A percentile compares a stretch with the other conserved stretches of the same genome.
Conservation (phyloP, 192 early-diverging fungal genomes). For the Ambispora gerdemannii region DNA sequence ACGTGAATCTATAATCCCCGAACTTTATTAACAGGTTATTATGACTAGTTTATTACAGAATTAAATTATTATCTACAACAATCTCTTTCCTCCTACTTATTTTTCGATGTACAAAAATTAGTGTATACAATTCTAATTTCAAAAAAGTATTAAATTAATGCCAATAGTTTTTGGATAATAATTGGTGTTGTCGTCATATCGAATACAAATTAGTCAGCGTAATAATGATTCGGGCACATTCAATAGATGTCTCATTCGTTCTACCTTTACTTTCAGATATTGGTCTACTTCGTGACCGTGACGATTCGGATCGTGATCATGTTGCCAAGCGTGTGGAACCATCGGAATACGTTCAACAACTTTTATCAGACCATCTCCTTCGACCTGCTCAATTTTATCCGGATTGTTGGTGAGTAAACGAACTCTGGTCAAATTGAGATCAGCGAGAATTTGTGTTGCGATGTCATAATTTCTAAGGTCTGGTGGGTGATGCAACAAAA, state of each 20-base stretch:
- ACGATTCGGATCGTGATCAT: slow-evolving; percentile 36
- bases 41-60: too few relatives aligned
- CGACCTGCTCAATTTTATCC: slow-evolving; percentile 84
- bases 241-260: slow-evolving; percentile 90
- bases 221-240: slow-evolving; percentile 47
- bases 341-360: slow-evolving; percentile 84
- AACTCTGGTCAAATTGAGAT: slow-evolving; percentile 69
- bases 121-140: too few relatives aligned
- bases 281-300: slow-evolving; percentile 63
- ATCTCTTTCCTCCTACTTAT: too few relatives aligned
- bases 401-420: slow-evolving; percentile 94
- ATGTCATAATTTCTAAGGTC: slow-evolving; percentile 94
- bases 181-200: too few relatives aligned
- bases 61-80: too few relatives aligned
- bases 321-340: slow-evolving; percentile 83
- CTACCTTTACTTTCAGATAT: slow-evolving; percentile 86
- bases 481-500: slow-evolving; percentile 83
- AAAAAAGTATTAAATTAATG: too few relatives aligned
- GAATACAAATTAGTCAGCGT: too few relatives aligned
- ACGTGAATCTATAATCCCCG: too few relatives aligned
- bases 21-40: too few relatives aligned
- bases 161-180: too few relatives aligned
- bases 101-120: too few relatives aligned
- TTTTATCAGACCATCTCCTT: slow-evolving; percentile 59
- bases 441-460: slow-evolving; percentile 82